These are phyloP conservation scores for Blastomyces silverae DNA, from an alignment of 2,329 filamentous ascomycete genomes.

Conservation along the genomic window DNA sequence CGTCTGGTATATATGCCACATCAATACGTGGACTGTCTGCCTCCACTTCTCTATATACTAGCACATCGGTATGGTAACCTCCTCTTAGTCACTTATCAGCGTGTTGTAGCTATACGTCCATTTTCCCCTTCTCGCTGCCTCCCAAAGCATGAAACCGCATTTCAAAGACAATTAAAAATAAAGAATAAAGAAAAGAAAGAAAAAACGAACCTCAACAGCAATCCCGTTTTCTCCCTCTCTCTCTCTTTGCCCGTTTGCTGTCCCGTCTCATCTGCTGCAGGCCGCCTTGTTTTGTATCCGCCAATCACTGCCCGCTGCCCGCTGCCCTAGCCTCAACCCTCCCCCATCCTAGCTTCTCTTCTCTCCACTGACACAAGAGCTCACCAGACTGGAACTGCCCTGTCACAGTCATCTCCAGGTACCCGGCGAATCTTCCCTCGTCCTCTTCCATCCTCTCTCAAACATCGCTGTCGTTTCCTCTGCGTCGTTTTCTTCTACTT, in stretches of 20 bases:
- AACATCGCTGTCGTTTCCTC: conserved; percentile 6
- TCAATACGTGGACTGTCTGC: neutral
- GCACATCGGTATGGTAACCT: too few relatives aligned
- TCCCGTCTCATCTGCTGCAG: conserved; percentile 10
- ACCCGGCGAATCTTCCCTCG: conserved; percentile 3
- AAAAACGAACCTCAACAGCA: too few relatives aligned
- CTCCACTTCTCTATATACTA: too few relatives aligned
- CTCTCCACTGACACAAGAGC: neutral
- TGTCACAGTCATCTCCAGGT: conserved; percentile 11
- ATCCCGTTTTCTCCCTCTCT: neutral
- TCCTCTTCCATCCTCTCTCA: neutral
- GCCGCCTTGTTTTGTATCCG: conserved; percentile 10
- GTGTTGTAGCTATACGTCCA: too few relatives aligned
- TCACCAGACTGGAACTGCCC: conserved; percentile 2
- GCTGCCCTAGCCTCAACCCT: neutral
- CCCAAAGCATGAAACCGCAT: too few relatives aligned
- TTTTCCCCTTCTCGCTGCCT: too few relatives aligned
- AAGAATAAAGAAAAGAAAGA: too few relatives aligned
- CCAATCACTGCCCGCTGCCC: conserved; percentile 1
- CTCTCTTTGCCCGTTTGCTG: neutral
- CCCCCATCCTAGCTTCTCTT: too few relatives aligned
- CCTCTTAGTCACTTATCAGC: too few relatives aligned
- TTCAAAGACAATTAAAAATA: too few relatives aligned
- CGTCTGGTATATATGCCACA: neutral
- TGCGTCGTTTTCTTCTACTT: too few relatives aligned